Base-by-base conservation (phyloP, 2,329 filamentous ascomycete genomes). In the Cladorrhinum sp. region DNA sequence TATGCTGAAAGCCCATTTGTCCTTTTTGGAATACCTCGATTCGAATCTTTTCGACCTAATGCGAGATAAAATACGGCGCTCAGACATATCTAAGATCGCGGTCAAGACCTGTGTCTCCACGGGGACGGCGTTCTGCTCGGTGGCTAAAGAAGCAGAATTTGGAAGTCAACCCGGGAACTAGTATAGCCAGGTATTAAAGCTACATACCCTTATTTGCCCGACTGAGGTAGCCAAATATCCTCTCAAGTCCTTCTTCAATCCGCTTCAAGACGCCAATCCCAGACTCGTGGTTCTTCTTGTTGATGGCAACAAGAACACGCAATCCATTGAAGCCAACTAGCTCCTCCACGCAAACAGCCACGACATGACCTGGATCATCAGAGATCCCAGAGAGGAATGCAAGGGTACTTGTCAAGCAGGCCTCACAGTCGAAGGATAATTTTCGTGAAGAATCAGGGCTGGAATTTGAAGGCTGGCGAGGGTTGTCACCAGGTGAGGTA, bases 341-440 rank as follows among this genome's bases (percentile, higher is more conserved):
- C 51, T 66, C 64, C 26, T 68, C 67, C 16, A 67, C 42, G 23
- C 59, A 65, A 1, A 28, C 12, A 7, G 65, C 65, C 5, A 66
- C 55, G 6, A 68, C 61, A 58, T 66, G 64, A 2, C 18, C 7
- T 0, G 61, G 23, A 20, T 62, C 39, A 24, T 66, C 62, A 3
- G 67, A 67, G 26, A 68, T 33, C 0, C 59, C 58, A 3, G 58
- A 58, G 8, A 68, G 54, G 16, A 65, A 65, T 2, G 65, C 63
- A 5, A 68, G 16, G 1, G 57, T 58, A 4, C 39, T 59, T 4
- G 64, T 30, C 21, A 67, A 14, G 39, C 21, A 21, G 3, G 23
- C 14, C 24, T 68, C 66, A 12, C 39, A 28, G 16, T 60, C 52
- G 8, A 59, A 58, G 0, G 65, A 63, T 20, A 67, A 51, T 1